Conservation (phyloP, 768 basidiomycete species). For the Hortiboletus flavorubellus region DNA sequence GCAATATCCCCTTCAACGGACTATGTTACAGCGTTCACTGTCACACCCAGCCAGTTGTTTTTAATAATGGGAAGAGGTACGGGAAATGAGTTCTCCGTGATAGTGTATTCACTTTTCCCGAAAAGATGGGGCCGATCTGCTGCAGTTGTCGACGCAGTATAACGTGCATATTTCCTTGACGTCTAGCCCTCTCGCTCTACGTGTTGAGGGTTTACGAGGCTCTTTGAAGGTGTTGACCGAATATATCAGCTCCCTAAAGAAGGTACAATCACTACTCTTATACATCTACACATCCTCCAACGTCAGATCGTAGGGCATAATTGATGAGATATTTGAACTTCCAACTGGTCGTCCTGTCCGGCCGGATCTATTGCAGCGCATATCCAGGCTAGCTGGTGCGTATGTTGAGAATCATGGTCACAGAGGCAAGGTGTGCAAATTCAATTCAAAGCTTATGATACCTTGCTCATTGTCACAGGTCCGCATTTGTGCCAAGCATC, state of each 20-base stretch:
- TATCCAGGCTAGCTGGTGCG: constrained; percentile 68
- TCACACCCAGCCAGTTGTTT: constrained; percentile 61
- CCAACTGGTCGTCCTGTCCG: constrained; percentile 44
- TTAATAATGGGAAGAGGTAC: constrained; percentile 70
- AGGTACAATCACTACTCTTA: constrained; percentile 33
- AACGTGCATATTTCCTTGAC: constrained; percentile 61
- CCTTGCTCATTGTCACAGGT: constrained; percentile 37
- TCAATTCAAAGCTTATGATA: not conserved
- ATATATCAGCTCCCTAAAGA: constrained; percentile 46
- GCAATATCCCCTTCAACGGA: not conserved
- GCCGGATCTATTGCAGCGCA: constrained; percentile 49
- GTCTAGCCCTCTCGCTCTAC: constrained; percentile 53
- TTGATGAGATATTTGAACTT: constrained; percentile 38
- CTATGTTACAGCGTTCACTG: constrained; percentile 44
- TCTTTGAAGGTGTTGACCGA: constrained; percentile 47
- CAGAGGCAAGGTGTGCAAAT: constrained; percentile 41
- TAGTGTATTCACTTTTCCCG: constrained; percentile 8
- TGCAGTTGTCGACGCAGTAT: constrained; percentile 55
- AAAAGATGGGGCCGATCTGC: constrained; percentile 61
- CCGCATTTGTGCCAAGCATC: constrained; percentile 50
- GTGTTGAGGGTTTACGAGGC: constrained; percentile 54
- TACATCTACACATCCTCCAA: not conserved
- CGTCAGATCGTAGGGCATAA: constrained; percentile 18
- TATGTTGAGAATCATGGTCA: constrained; percentile 52
- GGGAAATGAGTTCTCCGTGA: not conserved